Conservation (phyloP, 192 early-diverging fungal genomes). For the Entrophospora sp. region DNA sequence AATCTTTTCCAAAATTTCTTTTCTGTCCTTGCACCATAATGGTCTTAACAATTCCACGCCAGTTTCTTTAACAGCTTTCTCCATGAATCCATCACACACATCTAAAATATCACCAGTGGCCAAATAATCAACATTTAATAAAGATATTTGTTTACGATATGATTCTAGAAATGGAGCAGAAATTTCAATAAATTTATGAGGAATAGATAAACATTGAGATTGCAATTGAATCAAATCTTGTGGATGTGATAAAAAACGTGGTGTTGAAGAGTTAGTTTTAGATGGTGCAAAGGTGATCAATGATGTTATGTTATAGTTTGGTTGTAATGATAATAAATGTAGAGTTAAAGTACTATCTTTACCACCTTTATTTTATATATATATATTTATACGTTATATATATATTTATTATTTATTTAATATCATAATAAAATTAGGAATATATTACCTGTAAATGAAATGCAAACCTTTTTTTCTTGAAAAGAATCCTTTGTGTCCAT, state of each 20-base stretch:
- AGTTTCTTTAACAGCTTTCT: conserved; percentile 38
- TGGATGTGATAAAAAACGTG: conserved; percentile 2
- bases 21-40: conserved; percentile 43
- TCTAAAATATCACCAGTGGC: conserved; percentile 46
- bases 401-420: not conserved
- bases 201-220: not conserved
- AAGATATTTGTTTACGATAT: not conserved
- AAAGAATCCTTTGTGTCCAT: too few species aligned
- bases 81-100: conserved; percentile 55
- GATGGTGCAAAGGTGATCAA: conserved; percentile 6
- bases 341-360: conserved; percentile 6
- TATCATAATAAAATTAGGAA: not conserved
- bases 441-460: conserved; percentile 11
- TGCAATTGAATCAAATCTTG: not conserved
- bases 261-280: not conserved
- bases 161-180: conserved; percentile 3
- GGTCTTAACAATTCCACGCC: conserved; percentile 41
- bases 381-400: not conserved
- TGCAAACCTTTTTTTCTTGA: conserved; percentile 5
- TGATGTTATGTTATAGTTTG: not conserved
- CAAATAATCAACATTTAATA: not conserved
- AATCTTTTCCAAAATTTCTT: conserved; percentile 36
- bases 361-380: not conserved
- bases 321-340: conserved; percentile 2
- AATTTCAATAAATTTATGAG: not conserved